Base-by-base conservation (phyloP, 768 basidiomycete genomes). In the Saitozyma sp. region DNA sequence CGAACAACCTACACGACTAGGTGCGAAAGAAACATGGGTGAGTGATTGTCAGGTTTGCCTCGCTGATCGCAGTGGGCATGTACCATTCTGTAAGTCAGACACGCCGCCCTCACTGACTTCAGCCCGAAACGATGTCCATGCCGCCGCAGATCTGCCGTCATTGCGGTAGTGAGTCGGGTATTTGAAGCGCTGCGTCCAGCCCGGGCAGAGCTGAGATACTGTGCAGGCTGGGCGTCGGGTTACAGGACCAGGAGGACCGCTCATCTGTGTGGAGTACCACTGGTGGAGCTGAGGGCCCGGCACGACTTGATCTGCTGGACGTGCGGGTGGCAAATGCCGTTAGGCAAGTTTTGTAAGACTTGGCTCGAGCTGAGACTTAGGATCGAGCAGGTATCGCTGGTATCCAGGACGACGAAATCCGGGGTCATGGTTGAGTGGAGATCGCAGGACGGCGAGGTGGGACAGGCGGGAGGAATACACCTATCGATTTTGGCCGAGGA, bases 381-480 rank as follows among this genome's bases (percentile, higher is more conserved):
- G 2, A 16, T 8, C 14, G n/a, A 59, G 6, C 9, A 50, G 29
- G 6, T 39, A 41, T 39, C 48, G 51, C 13, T 54, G 17, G 11
- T 10, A 10, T 46, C 67, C 65, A 5, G 69, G 65, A 7, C 65
- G 69, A 8, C 54, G 62, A 6, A 65, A 67, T 58, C 59, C 55
- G 3, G 13, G 56, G 7, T 63, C 61, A 9, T 62, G 54, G 57
- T 29, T n/a, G 9, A 9, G 16, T 40, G 65, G 68, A 20, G 16
- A 38, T 9, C 64, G 65, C 63, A 37, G 37, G 58, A 40, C 16
- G 11, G 29, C 29, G 29, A 29, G 57, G 69, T 39, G 55, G 65
- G 69, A 70, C 52, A 56, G 69, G 16, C 45, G 69, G 50, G 66
- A 67, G 20, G 50, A 54, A 9, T 65, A 70, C 39, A 70, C 69